Evolutionary conservation across 768 basidiomycete species (phyloP).

Genomic region (Gloeopeniophorella convolvens): DNA sequence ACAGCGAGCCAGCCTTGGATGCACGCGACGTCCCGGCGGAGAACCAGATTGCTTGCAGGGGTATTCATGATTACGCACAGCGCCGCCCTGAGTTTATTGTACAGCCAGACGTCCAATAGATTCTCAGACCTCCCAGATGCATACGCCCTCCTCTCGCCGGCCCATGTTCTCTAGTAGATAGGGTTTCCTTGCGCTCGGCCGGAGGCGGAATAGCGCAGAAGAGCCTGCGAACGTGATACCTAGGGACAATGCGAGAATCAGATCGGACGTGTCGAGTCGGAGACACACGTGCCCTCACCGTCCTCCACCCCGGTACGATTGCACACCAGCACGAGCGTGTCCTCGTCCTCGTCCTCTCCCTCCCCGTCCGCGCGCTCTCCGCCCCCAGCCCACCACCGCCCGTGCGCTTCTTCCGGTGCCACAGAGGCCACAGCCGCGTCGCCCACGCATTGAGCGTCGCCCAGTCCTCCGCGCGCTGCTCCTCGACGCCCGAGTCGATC

Average conservation of each 20-base stretch:
- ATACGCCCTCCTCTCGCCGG: slow-evolving; percentile 51
- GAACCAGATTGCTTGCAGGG: neutral
- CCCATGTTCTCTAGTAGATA: slow-evolving; percentile 53
- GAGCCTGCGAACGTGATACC: slow-evolving; percentile 72
- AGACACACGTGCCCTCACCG: slow-evolving; percentile 50
- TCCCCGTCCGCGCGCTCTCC: slow-evolving; percentile 18
- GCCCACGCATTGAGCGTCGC: slow-evolving; percentile 75
- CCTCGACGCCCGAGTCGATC: slow-evolving; percentile 47
- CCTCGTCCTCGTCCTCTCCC: slow-evolving; percentile 24
- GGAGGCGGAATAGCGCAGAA: slow-evolving; percentile 58
- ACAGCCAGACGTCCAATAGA: neutral
- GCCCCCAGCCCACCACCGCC: neutral
- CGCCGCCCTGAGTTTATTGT: too few relatives aligned
- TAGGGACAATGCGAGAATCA: slow-evolving; percentile 25
- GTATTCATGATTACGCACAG: too few relatives aligned
- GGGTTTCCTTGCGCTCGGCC: slow-evolving; percentile 42
- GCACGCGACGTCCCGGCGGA: too few relatives aligned
- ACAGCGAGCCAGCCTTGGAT: too few relatives aligned
- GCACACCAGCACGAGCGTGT: slow-evolving; percentile 66
- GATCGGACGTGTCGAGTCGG: neutral
- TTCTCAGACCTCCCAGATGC: slow-evolving; percentile 38
- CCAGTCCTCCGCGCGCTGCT: slow-evolving; percentile 41
- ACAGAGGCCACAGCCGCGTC: slow-evolving; percentile 51
- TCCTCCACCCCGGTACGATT: slow-evolving; percentile 77
- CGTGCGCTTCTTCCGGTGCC: slow-evolving; percentile 39